Base-by-base conservation (phyloP, 192 early-diverging fungal species). In the Phlyctochytrium bullatum region DNA sequence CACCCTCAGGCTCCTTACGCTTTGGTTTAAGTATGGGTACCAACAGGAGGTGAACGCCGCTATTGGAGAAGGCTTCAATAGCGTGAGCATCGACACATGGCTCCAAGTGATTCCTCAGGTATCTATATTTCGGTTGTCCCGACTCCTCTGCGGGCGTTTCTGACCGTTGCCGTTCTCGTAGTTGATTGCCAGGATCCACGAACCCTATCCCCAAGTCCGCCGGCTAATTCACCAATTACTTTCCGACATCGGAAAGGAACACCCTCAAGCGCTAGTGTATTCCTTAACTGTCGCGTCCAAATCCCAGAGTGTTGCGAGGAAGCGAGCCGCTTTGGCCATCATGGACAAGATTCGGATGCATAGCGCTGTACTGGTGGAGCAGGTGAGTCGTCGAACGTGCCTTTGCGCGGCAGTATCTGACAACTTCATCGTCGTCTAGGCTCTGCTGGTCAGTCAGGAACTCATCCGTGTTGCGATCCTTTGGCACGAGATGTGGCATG, bases 401-500 rank as follows among this genome's bases (percentile, higher is more conserved):
- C 4, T 57, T 59, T 68, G 29, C n/a, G 17, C 31, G 35, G 20
- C 0, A 34, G 27, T 32, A 50, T 32, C 33, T 71, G 47, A 60
- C 24, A 17, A 52, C n/a, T 47, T 64, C 17, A 52, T 36, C n/a
- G n/a, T n/a, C 4, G 20, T 40, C 47, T 72, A 92, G 82, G 96
- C 94, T 4, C 75, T 96, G 3, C 73, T 98, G 27, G 96, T 99
- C 34, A 93, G 91, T 72, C 90, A 94, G 71, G 97, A 99, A 70
- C 85, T 99, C 27, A 96, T 98, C 69, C 88, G 96, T n/a, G 91
- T 96, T 6, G 93, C 97, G 2, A 91, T 97, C 64, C 71, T 96
- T 36, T 95, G 94, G 90, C 91, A 94, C 35, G 97, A 99, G 77
- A 91, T 95, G 91, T 99, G 97, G 97, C 88, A 92, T 54, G 94